A percentile compares a stretch with the other conserved stretches of the same genome.
These are phyloP conservation scores for Candida silvicultrix DNA, from an alignment of 805 yeast genomes.

Conservation along the genomic window DNA sequence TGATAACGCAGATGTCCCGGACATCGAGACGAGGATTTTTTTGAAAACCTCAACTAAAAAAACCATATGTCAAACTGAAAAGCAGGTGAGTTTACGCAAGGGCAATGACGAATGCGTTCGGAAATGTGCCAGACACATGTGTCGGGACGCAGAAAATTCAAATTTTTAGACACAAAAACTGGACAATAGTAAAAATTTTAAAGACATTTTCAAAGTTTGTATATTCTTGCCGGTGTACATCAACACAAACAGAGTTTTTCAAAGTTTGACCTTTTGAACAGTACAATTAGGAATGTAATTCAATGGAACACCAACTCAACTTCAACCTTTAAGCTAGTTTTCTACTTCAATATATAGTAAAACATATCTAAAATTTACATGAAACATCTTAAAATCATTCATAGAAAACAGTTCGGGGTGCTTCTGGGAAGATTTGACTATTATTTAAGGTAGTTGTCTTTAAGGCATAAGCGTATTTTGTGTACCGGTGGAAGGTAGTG, in stretches of 20 bases:
- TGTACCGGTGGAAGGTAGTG: not conserved
- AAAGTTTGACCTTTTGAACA: not conserved
- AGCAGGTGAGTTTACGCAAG: not conserved
- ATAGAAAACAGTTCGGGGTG: not conserved
- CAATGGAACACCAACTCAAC: not conserved
- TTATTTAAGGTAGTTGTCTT: not conserved
- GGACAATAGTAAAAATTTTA: not conserved
- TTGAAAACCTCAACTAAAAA: not conserved
- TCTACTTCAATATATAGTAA: not conserved
- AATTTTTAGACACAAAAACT: not conserved
- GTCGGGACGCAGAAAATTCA: not conserved
- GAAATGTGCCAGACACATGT: no score
- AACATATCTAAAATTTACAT: not conserved
- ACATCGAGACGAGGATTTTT: not conserved
- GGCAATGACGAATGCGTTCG: not conserved
- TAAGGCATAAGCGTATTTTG: not conserved
- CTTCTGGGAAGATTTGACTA: not conserved
- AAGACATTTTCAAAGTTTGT: no score
- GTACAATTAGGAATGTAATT: not conserved
- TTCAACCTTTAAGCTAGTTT: not conserved
- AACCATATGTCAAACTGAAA: not conserved
- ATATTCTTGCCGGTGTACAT: not conserved
- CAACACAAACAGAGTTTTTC: not conserved
- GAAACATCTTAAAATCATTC: not conserved
- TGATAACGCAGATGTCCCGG: not conserved